phyloP scores from a whole-genome alignment of 108 stramenopile species.

The Cyclotella choctawhatcheeana region DNA sequence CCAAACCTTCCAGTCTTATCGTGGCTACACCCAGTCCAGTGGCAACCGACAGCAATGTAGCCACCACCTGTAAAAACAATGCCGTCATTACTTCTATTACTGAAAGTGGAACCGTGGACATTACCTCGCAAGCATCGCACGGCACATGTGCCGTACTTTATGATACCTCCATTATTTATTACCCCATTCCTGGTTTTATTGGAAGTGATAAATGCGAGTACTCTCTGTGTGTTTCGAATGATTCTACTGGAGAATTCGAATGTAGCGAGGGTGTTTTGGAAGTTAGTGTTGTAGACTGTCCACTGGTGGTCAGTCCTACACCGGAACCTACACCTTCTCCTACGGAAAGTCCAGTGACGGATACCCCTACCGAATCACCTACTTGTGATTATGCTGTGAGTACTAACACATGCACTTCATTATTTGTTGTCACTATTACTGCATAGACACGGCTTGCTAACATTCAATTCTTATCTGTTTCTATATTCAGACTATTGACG shows the following conservation, averaged over 20 bases:
- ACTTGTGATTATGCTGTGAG: slow-evolving; percentile 16
- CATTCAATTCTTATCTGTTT: too few relatives aligned
- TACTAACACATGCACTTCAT: too few relatives aligned
- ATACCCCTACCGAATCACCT: neutral
- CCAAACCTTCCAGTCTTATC: neutral
- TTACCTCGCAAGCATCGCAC: neutral
- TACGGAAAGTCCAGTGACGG: neutral
- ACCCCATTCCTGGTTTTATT: slow-evolving; percentile 11
- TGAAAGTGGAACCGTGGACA: neutral
- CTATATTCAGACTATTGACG: slow-evolving; percentile 15
- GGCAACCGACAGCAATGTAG: neutral
- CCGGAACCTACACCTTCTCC: too few relatives aligned
- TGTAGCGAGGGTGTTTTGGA: neutral
- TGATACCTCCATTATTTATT: slow-evolving; percentile 2
- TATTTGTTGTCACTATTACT: too few relatives aligned
- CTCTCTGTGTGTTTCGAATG: slow-evolving; percentile 5
- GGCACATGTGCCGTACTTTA: neutral
- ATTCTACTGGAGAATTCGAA: slow-evolving; percentile 9
- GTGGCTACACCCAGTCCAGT: neutral
- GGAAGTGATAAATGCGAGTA: slow-evolving; percentile 18
- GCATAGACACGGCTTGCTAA: too few relatives aligned
- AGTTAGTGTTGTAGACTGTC: slow-evolving; percentile 3
- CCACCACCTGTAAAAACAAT: neutral
- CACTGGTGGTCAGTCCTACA: neutral
- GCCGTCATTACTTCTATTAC: slow-evolving; percentile 2